phyloP scores from a whole-genome alignment of 768 basidiomycete species.

The Naematelia encephala region DNA sequence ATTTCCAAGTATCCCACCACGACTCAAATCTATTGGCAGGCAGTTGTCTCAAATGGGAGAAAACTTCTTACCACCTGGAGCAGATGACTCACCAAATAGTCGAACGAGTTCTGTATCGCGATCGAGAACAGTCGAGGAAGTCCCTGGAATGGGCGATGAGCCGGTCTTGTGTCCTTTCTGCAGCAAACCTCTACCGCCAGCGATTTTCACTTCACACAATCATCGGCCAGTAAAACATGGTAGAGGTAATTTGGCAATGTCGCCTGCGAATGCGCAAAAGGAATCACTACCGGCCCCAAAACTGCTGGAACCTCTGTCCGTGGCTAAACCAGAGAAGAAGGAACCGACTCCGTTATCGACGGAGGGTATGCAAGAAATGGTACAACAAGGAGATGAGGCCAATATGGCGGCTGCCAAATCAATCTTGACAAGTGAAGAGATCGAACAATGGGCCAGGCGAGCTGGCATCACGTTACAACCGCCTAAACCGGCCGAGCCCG shows the following conservation, averaged over 20 bases:
- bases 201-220: constrained; percentile 25
- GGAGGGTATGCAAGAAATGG: background rate
- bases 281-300: background rate
- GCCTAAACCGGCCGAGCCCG: background rate
- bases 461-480: constrained; percentile 24
- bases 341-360: background rate
- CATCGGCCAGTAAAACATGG: background rate
- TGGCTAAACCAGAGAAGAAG: background rate
- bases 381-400: constrained; percentile 25
- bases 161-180: constrained; percentile 46
- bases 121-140: constrained; percentile 14
- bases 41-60: constrained; percentile 32
- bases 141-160: constrained; percentile 43
- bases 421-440: constrained; percentile 27
- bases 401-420: constrained; percentile 20
- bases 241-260: background rate
- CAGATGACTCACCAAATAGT: background rate
- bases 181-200: constrained; percentile 39
- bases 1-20: constrained; percentile 25
- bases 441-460: constrained; percentile 26
- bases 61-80: constrained; percentile 18
- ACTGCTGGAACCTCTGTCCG: background rate
- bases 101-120: background rate
- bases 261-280: background rate
- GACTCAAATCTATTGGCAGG: constrained; percentile 32